Base-by-base conservation (phyloP, 345 rosid species). In the Acer campestre region DNA sequence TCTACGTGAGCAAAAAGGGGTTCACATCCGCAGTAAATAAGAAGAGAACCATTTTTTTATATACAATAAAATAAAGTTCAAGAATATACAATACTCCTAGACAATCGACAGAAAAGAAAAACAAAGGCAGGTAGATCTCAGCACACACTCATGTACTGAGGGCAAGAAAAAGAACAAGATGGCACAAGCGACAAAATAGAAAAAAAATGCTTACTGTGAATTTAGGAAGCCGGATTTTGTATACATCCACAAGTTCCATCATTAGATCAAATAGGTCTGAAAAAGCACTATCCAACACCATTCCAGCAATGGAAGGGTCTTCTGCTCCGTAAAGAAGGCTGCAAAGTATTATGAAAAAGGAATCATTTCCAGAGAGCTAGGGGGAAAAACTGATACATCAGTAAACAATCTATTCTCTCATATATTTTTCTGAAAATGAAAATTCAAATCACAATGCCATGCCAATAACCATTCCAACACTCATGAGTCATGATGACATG, bases 251-350 rank as follows among this genome's bases (percentile, higher is more conserved):
- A 59, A 96, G 94, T 80, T 96, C 99, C 97, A 96, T 87, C 99
- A 96, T 96, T 70, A 96, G 90, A 86, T 91, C 94, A 87, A 91
- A 94, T 81, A 96, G 88, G 88, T 91, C 92, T 71, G 98, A 92
- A 82, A 96, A 96, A 75, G 98, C 97, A 82, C 99, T 94, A 81
- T 96, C 98, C 80, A 96, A 87, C 84, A 96, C 98, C 91, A 94
- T 94, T 84, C 98, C 99, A 82, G 98, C 97, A 13, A 94, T 89
- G 53, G 99, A 94, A 35, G 99, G 97, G 74, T 96, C 99, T 81
- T 92, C 95, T 65, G 93, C 97, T 87, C 98, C 99, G 80, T 90
- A 96, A 48, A 96, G 93, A 80, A 94, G 92, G 90, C 99, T 96
- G 92, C 84, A 86, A 72, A 75, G 48, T 17, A 80, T 62, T 56